Conservation (phyloP, 2,329 filamentous ascomycete genomes). For the Scolecobasidium constrictum region DNA sequence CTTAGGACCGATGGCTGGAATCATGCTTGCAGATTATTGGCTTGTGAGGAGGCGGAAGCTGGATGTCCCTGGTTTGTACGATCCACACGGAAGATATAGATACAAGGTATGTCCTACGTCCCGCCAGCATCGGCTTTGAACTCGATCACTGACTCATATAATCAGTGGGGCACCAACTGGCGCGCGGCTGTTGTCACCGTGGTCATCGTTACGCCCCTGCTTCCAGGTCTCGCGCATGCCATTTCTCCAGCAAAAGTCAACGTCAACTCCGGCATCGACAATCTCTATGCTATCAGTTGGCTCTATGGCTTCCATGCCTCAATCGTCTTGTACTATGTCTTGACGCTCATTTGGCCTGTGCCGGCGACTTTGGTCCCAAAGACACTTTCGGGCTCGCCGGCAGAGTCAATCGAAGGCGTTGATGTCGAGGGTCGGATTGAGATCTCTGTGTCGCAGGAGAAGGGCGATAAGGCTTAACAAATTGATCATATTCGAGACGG, state of each 20-base stretch:
- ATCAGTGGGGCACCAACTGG: constrained; percentile 50
- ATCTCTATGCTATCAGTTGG: constrained; percentile 56
- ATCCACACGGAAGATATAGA: constrained; percentile 12
- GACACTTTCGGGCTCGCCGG: too few relatives aligned
- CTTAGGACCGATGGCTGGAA: constrained; percentile 16
- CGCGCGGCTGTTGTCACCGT: constrained; percentile 47
- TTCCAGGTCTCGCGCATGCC: constrained; percentile 51
- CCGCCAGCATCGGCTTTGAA: too few relatives aligned
- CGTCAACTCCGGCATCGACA: constrained; percentile 28
- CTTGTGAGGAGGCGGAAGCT: constrained; percentile 13
- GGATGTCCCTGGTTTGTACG: constrained; percentile 16
- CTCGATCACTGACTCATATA: too few relatives aligned
- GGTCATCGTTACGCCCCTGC: constrained; percentile 43
- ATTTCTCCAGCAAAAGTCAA: too few relatives aligned
- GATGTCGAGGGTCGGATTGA: too few relatives aligned
- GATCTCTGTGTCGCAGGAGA: too few relatives aligned
- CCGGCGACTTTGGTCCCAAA: too few relatives aligned
- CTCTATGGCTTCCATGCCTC: constrained; percentile 49
- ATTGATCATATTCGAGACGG: too few relatives aligned
- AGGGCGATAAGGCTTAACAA: too few relatives aligned
- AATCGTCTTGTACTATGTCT: constrained; percentile 34
- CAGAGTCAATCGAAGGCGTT: too few relatives aligned
- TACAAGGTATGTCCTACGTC: too few relatives aligned
- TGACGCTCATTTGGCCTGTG: too few relatives aligned
- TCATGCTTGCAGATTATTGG: constrained; percentile 8